Base-by-base conservation (phyloP, 1,284 basidiomycete genomes). In the Veloboletus limbatus region DNA sequence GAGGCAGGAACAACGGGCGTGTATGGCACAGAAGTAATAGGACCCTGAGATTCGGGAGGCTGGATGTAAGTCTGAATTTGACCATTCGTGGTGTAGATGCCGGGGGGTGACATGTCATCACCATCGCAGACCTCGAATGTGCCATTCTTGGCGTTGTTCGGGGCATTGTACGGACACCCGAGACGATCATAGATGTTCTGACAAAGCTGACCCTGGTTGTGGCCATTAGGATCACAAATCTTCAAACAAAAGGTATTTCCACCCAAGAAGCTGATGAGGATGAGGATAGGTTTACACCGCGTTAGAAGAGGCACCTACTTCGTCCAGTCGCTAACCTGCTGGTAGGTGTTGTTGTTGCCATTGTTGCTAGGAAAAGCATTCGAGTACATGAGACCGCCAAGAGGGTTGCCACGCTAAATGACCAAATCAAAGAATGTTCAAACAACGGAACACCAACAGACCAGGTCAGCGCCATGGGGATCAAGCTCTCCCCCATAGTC, bases 81-180 rank as follows among this genome's bases (percentile, higher is more conserved):
- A 48, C 79, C 76, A 49, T 68, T 60, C 8, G 47, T 40, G 2
- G 62, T 65, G 54, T 72, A 73, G 28, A 66, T 30, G 22, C 61
- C 61, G 2, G 55, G 45, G 37, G 54, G 36, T n/a, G 13, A 51
- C 62, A 58, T 65, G 57, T 79, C 73, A 17, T 88, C 84, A 31
- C 82, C 81, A 4, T 73, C 56, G 64, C 85, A 88, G 16, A 73
- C 68, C 51, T 79, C 75, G 56, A 85, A 88, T 0, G 71, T 72
- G 14, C 74, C 75, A 32, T 77, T 70, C 39, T 69, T 62, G 24
- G 80, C 82, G 30, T 73, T 70, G 52, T 78, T 81, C n/a, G 85
- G 85, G 2, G 74, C 79, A 57, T 88, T 88, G 69, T 79, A 86
- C 9, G 57, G 62, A 57, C 85, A 88, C 0, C 86, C 86, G 46